Evolutionary conservation across 2,329 filamentous ascomycete genomes (phyloP).

Genomic region (Fusarium newnesense): DNA sequence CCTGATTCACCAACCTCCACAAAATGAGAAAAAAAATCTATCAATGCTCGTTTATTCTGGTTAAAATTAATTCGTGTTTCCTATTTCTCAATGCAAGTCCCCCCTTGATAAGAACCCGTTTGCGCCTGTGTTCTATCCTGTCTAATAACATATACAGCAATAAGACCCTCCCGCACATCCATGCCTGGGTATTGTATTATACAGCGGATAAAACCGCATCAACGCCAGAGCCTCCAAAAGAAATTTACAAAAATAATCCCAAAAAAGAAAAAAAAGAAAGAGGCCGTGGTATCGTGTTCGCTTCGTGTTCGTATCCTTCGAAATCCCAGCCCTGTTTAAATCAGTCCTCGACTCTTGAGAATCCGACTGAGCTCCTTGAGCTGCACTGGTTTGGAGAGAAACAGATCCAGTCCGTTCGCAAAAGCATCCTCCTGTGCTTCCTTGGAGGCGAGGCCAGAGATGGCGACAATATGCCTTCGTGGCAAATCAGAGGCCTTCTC

Average conservation of each 20-base stretch:
- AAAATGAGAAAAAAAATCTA: too few species aligned
- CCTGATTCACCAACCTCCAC: neutral
- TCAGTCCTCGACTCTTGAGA: constrained; percentile 17
- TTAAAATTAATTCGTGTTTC: neutral
- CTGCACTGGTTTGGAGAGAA: constrained; percentile 64
- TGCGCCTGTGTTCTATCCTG: constrained; percentile 19
- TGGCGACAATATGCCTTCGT: constrained; percentile 60
- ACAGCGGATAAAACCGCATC: constrained; percentile 16
- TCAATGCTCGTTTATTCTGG: accelerated
- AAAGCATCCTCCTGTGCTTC: constrained; percentile 64
- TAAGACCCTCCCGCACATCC: neutral
- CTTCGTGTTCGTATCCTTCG: neutral
- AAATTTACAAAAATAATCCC: neutral
- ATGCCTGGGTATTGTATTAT: neutral
- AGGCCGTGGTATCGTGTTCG: constrained; percentile 17
- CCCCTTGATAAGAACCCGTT: neutral
- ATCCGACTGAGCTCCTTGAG: constrained; percentile 51
- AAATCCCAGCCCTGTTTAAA: neutral
- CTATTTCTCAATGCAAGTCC: neutral
- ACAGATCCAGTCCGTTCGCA: constrained; percentile 64
- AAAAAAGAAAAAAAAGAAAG: neutral
- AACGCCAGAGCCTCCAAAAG: neutral
- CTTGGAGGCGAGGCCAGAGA: constrained; percentile 63
- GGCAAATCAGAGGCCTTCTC: constrained; percentile 55
- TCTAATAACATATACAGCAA: constrained; percentile 17